Conservation (phyloP, 2,329 filamentous ascomycete genomes). For the Monilinia fructicola region DNA sequence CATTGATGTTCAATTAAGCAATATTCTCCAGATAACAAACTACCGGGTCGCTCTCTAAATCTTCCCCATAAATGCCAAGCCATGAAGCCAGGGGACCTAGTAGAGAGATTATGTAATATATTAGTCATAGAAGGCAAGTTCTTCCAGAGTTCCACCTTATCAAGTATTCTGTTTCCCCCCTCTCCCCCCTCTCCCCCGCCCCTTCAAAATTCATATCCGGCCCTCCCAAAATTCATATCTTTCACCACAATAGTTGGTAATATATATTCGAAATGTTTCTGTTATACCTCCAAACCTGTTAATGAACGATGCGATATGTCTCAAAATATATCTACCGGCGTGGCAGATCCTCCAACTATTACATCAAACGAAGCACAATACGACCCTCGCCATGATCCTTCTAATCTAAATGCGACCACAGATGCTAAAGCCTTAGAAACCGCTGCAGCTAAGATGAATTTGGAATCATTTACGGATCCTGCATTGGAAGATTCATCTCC, state of each 20-base stretch:
- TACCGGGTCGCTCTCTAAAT: not conserved
- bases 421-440: slow-evolving; percentile 6
- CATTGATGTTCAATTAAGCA: slow-evolving; percentile 6
- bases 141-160: not conserved
- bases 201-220: not conserved
- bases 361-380: slow-evolving; percentile 26
- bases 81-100: not conserved
- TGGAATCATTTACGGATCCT: slow-evolving; percentile 23
- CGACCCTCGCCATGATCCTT: slow-evolving; percentile 10
- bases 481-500: slow-evolving; percentile 16
- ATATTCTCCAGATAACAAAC: not conserved
- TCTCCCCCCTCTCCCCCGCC: no score
- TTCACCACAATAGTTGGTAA: not conserved
- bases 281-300: not conserved
- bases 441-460: slow-evolving; percentile 22
- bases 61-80: slow-evolving; percentile 9
- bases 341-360: slow-evolving; percentile 26
- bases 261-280: slow-evolving; percentile 4
- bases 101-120: not conserved
- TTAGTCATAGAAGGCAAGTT: slow-evolving; percentile 12
- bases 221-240: not conserved
- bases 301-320: slow-evolving; percentile 32
- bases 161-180: not conserved
- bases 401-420: slow-evolving; percentile 1
- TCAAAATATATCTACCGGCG: slow-evolving; percentile 28